These are phyloP conservation scores for Thraustochytrium sp. DNA, from an alignment of 352 stramenopile species.

Conservation along the genomic window DNA sequence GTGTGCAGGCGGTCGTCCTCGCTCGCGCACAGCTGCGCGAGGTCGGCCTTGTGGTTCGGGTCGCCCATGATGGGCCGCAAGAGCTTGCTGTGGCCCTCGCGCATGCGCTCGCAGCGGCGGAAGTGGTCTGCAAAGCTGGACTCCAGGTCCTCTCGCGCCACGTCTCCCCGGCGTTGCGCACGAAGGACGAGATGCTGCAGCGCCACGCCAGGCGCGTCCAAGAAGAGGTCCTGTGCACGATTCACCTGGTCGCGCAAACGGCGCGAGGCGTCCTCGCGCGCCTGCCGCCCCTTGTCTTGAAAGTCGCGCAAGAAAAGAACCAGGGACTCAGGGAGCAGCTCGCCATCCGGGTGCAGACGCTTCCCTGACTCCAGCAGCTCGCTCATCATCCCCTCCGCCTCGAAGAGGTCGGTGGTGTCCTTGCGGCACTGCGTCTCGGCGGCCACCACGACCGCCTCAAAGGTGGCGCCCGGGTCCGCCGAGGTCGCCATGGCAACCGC, in stretches of 20 bases:
- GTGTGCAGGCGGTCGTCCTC: constrained; percentile 51
- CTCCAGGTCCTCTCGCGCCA: neutral
- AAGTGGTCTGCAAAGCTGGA: constrained; percentile 53
- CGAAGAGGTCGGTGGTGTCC: constrained; percentile 53
- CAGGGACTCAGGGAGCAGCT: constrained; percentile 61
- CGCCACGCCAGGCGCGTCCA: constrained; percentile 58
- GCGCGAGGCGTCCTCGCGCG: constrained; percentile 53
- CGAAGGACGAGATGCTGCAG: constrained; percentile 49
- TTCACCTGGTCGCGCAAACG: constrained; percentile 60
- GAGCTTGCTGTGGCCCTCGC: constrained; percentile 56
- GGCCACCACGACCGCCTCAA: constrained; percentile 37
- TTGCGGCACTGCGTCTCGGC: constrained; percentile 48
- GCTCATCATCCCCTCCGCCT: constrained; percentile 55
- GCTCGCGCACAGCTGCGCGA: constrained; percentile 59
- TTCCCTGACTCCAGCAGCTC: constrained; percentile 59
- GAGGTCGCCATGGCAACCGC: constrained; percentile 24
- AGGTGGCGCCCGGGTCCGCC: constrained; percentile 40
- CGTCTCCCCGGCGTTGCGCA: constrained; percentile 32
- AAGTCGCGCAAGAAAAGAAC: constrained; percentile 65
- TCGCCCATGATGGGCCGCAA: constrained; percentile 68
- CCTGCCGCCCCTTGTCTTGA: constrained; percentile 60
- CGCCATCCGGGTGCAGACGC: neutral
- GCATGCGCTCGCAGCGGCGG: constrained; percentile 55
- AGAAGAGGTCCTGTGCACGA: constrained; percentile 61
- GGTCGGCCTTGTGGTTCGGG: constrained; percentile 59